phyloP scores from a whole-genome alignment of 106 monocot species.

The Apostasia ramifera region DNA sequence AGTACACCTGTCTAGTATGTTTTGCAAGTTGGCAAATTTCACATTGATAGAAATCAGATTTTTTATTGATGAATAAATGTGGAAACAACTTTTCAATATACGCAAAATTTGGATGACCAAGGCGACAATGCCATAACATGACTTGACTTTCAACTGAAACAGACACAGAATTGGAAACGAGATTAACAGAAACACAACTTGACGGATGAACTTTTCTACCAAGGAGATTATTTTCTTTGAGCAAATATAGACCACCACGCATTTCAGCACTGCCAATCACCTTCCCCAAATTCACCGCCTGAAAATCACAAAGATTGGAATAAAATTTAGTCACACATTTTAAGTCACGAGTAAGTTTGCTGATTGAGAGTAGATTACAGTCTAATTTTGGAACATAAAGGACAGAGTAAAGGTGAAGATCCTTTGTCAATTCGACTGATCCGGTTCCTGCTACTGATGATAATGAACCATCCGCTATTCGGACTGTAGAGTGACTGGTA shows the following conservation, averaged over 20 bases:
- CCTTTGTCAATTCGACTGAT: background rate
- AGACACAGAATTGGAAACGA: no score
- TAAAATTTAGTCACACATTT: constrained; percentile 3
- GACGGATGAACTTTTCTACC: background rate
- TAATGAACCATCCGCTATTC: constrained; percentile 1
- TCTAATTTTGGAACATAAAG: constrained; percentile 4
- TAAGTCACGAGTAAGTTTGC: background rate
- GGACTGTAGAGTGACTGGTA: background rate
- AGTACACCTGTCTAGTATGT: background rate
- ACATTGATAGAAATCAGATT: background rate
- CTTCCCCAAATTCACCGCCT: constrained; percentile 1
- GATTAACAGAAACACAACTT: background rate
- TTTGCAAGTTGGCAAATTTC: constrained; percentile 6
- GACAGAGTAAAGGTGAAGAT: background rate
- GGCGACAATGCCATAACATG: background rate
- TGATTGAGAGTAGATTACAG: no score
- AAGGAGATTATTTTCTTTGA: constrained; percentile 4
- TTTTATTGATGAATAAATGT: constrained; percentile 1
- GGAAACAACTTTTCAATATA: background rate
- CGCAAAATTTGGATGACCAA: constrained; percentile 1
- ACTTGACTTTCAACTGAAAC: background rate
- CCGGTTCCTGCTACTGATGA: background rate
- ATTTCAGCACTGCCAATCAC: constrained; percentile 1
- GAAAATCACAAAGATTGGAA: constrained; percentile 1
- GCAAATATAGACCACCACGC: background rate